phyloP scores from a whole-genome alignment of 2,329 filamentous ascomycete genomes.

The Colletotrichum phormii region DNA sequence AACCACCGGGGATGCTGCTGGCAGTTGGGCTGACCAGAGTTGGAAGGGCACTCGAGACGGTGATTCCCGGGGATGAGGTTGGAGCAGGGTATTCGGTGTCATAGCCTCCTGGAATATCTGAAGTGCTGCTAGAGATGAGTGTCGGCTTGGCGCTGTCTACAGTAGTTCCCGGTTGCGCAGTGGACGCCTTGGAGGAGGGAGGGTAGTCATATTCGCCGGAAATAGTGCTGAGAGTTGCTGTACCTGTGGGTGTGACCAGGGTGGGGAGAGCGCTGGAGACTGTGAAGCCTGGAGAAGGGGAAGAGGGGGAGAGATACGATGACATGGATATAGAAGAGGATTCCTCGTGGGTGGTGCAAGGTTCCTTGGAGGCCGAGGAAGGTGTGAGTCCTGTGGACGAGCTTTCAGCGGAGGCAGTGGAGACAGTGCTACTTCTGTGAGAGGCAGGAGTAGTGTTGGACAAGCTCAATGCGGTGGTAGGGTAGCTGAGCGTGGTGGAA shows the following conservation, averaged over 20 bases:
- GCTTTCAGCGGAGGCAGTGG: neutral
- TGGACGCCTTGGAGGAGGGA: neutral
- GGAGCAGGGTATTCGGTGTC: neutral
- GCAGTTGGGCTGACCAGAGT: neutral
- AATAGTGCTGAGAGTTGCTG: neutral
- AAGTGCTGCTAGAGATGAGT: neutral
- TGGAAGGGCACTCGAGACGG: slow-evolving; percentile 9
- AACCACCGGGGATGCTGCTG: neutral
- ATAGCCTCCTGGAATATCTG: slow-evolving; percentile 17
- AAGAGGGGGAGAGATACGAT: neutral
- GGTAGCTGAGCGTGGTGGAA: slow-evolving; percentile 25
- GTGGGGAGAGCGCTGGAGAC: neutral
- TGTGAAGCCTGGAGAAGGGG: neutral
- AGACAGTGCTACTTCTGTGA: neutral
- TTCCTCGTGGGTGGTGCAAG: neutral
- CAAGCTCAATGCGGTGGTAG: neutral
- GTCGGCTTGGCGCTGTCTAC: slow-evolving; percentile 21
- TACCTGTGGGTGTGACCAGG: neutral
- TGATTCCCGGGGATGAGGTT: neutral
- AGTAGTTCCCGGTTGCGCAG: neutral
- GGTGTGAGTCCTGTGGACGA: neutral
- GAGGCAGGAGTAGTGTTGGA: neutral
- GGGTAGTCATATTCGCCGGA: neutral
- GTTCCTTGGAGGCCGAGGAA: neutral
- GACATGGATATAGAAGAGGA: neutral